A percentile compares a stretch with the other conserved stretches of the same genome.
phyloP scores from a whole-genome alignment of 768 basidiomycete species.

The Nidularia sp. region DNA sequence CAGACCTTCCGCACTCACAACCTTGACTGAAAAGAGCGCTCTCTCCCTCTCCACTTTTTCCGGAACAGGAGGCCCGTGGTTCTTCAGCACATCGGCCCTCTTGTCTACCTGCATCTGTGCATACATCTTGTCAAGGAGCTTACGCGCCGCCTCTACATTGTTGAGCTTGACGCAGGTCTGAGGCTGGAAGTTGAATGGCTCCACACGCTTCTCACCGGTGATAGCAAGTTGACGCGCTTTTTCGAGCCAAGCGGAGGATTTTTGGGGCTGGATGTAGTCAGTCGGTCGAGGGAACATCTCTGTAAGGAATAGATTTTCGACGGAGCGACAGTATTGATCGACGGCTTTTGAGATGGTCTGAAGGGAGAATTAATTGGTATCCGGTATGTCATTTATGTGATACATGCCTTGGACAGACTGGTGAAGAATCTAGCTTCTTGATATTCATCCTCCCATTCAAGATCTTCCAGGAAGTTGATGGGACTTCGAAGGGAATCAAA shows the following conservation, averaged over 20 bases:
- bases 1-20: constrained; percentile 88
- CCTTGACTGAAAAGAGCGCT: constrained; percentile 92
- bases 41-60: constrained; percentile 62
- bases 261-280: constrained; percentile 79
- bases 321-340: constrained; percentile 83
- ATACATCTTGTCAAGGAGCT: constrained; percentile 92
- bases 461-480: constrained; percentile 79
- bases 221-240: constrained; percentile 75
- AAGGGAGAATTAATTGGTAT: background rate
- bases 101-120: constrained; percentile 87
- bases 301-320: constrained; percentile 88
- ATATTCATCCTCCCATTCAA: constrained; percentile 90
- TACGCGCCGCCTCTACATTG: constrained; percentile 90
- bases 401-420: constrained; percentile 73
- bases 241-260: constrained; percentile 86
- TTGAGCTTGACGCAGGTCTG: constrained; percentile 97
- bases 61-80: constrained; percentile 63
- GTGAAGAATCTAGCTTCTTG: constrained; percentile 91
- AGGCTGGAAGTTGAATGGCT: constrained; percentile 91
- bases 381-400: background rate
- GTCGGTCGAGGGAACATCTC: constrained; percentile 90
- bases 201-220: constrained; percentile 84
- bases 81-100: constrained; percentile 59
- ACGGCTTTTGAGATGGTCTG: constrained; percentile 90
- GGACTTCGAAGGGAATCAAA: constrained; percentile 93